These are phyloP conservation scores for Lactifluus hygrophoroides DNA, from an alignment of 768 basidiomycete species.

Conservation along the genomic window DNA sequence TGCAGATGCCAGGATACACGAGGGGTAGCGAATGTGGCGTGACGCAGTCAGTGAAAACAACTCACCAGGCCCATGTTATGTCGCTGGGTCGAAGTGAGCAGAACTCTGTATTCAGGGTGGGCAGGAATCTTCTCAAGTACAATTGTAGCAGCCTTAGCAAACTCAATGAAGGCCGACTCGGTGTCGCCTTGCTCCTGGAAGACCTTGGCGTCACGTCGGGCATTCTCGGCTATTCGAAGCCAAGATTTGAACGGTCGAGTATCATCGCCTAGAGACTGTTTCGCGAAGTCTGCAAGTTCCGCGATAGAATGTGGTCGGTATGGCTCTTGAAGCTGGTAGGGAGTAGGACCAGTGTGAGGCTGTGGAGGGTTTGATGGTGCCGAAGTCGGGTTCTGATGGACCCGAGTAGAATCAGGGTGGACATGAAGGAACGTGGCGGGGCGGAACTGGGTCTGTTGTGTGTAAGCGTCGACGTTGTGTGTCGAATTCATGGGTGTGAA, in stretches of 20 bases:
- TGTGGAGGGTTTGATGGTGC: constrained; percentile 4
- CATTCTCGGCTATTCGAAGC: constrained; percentile 55
- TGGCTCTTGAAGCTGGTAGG: not conserved
- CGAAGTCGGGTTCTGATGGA: constrained; percentile 14
- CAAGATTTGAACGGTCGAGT: constrained; percentile 55
- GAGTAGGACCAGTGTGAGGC: not conserved
- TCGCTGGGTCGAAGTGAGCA: constrained; percentile 50
- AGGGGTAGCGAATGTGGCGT: not conserved
- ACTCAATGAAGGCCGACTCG: constrained; percentile 64
- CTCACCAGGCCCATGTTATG: constrained; percentile 63
- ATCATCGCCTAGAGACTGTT: constrained; percentile 48
- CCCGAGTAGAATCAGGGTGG: not conserved
- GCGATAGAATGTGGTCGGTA: constrained; percentile 45
- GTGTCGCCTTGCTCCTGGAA: constrained; percentile 40
- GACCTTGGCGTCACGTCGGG: constrained; percentile 35
- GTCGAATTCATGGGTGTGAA: constrained; percentile 7
- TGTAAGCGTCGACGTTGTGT: not conserved
- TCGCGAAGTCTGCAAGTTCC: constrained; percentile 56
- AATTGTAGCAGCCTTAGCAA: constrained; percentile 66
- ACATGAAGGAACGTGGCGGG: constrained; percentile 3
- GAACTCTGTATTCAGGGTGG: constrained; percentile 54
- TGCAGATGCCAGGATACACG: constrained; percentile 1
- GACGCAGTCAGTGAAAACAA: constrained; percentile 19
- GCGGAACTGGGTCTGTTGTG: constrained; percentile 7
- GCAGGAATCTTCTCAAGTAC: constrained; percentile 72